Percentiles rank a stretch among this genome's conserved stretches.
phyloP scores from a whole-genome alignment of 805 yeast genomes.

The Wickerhamiella slavikovae region DNA sequence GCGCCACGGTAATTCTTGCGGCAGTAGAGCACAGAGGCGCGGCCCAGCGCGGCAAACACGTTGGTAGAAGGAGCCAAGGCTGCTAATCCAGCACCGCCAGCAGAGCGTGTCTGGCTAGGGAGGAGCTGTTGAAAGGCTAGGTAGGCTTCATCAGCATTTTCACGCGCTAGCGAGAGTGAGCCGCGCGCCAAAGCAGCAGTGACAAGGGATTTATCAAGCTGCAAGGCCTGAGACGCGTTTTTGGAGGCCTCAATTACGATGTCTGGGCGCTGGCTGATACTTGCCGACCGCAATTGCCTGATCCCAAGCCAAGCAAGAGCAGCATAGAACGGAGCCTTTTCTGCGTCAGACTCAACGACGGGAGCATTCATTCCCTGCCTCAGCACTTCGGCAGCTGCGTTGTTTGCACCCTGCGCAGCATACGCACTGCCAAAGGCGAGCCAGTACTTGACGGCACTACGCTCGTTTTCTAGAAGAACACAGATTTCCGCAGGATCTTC shows the following conservation, averaged over 20 bases:
- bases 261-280: slow-evolving; percentile 5
- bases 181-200: slow-evolving; percentile 47
- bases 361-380: slow-evolving; percentile 31
- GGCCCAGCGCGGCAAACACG: slow-evolving; percentile 58
- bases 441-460: slow-evolving; percentile 64
- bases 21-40: slow-evolving; percentile 60
- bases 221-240: slow-evolving; percentile 27
- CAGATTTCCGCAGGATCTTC: slow-evolving; percentile 77
- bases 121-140: slow-evolving; percentile 44
- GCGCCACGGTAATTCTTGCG: slow-evolving; percentile 57
- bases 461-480: slow-evolving; percentile 60
- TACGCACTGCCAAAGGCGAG: slow-evolving; percentile 67
- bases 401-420: slow-evolving; percentile 34
- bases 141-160: slow-evolving; percentile 49
- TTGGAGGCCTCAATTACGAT: slow-evolving; percentile 24
- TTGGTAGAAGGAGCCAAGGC: slow-evolving; percentile 32
- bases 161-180: slow-evolving; percentile 34
- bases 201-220: slow-evolving; percentile 25
- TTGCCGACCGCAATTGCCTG: slow-evolving; percentile 16
- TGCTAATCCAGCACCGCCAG: too few species aligned
- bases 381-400: slow-evolving; percentile 45
- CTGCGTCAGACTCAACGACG: slow-evolving; percentile 17
- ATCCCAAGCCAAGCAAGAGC: slow-evolving; percentile 52
- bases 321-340: slow-evolving; percentile 32
- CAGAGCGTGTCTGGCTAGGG: too few species aligned